Evolutionary conservation across 768 basidiomycete species (phyloP).

Genomic region (Mycena alexandri): DNA sequence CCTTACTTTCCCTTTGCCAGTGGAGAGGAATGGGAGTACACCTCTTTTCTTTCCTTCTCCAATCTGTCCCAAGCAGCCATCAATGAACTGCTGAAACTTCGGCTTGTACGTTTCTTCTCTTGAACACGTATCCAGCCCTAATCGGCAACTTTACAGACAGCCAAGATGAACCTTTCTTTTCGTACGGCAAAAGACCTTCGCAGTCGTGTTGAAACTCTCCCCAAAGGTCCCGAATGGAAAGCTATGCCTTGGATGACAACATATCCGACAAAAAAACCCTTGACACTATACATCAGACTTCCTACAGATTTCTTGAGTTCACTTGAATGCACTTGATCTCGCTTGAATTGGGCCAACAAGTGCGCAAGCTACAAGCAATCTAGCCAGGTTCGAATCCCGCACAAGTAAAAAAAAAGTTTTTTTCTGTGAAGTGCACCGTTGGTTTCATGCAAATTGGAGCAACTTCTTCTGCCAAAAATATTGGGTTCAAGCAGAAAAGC

Average conservation of each 20-base stretch:
- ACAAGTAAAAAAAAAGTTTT: too few species aligned
- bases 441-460: too few species aligned
- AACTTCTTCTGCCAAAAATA: too few species aligned
- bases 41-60: neutral
- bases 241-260: neutral
- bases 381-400: too few species aligned
- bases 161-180: neutral
- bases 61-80: neutral
- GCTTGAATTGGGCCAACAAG: too few species aligned
- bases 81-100: neutral
- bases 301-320: too few species aligned
- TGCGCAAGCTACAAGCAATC: too few species aligned
- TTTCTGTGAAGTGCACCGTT: too few species aligned
- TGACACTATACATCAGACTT: too few species aligned
- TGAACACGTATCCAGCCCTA: neutral
- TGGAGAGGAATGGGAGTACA: slow-evolving; percentile 6
- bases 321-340: too few species aligned
- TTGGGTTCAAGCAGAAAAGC: too few species aligned
- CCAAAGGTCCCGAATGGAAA: slow-evolving; percentile 10
- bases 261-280: neutral
- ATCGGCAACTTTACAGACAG: neutral
- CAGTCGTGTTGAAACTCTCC: neutral
- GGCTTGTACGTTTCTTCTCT: neutral
- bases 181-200: neutral
- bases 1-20: slow-evolving; percentile 4